Evolutionary conservation across 2,329 filamentous ascomycete genomes (phyloP).

Genomic region (Fusarium sp.): DNA sequence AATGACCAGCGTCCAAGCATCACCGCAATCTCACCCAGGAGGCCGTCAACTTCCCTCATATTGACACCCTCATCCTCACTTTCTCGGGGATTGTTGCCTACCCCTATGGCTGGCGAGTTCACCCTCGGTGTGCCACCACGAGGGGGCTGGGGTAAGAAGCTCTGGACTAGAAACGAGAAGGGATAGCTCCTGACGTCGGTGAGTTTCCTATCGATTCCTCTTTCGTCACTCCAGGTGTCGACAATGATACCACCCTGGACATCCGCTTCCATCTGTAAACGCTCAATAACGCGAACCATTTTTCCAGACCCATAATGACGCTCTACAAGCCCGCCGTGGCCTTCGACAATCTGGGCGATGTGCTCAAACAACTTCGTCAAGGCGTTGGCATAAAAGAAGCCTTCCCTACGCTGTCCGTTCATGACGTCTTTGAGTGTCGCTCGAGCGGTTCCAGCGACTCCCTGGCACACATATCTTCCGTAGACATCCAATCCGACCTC

Average conservation of each 20-base stretch:
- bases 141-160: slow-evolving; percentile 80
- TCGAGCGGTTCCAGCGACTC: slow-evolving; percentile 85
- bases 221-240: slow-evolving; percentile 94
- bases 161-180: slow-evolving; percentile 96
- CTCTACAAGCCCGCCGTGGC: slow-evolving; percentile 89
- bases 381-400: slow-evolving; percentile 90
- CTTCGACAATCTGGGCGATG: slow-evolving; percentile 95
- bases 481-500: slow-evolving; percentile 95
- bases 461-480: slow-evolving; percentile 93
- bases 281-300: slow-evolving; percentile 94
- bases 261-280: slow-evolving; percentile 92
- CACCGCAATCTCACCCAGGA: slow-evolving; percentile 86
- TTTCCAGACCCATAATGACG: slow-evolving; percentile 91
- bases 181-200: slow-evolving; percentile 98
- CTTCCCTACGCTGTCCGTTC: slow-evolving; percentile 67
- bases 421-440: slow-evolving; percentile 77
- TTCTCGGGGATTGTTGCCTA: slow-evolving; percentile 61
- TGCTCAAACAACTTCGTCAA: slow-evolving; percentile 95
- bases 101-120: slow-evolving; percentile 76
- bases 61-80: slow-evolving; percentile 94
- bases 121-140: slow-evolving; percentile 72
- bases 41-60: slow-evolving; percentile 92
- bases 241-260: slow-evolving; percentile 95
- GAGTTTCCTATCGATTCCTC: slow-evolving; percentile 82
- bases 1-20: slow-evolving; percentile 96